Base-by-base conservation (phyloP, 179 eudicot genomes). In the Sideroxylon spinosum region DNA sequence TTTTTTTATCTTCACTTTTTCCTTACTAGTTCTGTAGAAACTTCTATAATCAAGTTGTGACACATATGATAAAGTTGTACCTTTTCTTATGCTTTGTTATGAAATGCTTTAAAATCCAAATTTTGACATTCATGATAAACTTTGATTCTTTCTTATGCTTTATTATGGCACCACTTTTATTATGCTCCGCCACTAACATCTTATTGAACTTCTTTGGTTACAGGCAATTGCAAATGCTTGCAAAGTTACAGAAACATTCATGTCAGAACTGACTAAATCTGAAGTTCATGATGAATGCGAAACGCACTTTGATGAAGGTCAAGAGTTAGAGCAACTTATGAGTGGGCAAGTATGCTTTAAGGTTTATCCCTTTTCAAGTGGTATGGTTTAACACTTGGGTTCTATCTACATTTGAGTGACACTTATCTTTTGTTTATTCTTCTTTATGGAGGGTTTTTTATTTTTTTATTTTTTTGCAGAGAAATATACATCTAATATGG, bases 291-390 rank as follows among this genome's bases (percentile, higher is more conserved):
- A 83, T 14, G 91, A 86, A 79, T 80, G 73, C 76, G 92, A 89
- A 84, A 80, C 65, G 71, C 59, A 79, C 29, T 94, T 85, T 78
- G 73, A 76, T 78, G 97, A 94, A 87, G 94, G 90, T 81, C 88
- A 93, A 78, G 93, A 94, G 81, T 79, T 94, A 76, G 88, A 93
- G 82, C 98, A 94, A 80, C 96, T 94, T 81, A 84, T 94, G 75
- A 75, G 83, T 77, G 98, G 98, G 57, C 53, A 88, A 76, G 87
- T 94, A 82, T 87, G 90, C 82, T 91, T 91, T 60, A 94, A 94
- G 86, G 87, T 89, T 74, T 94, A 93, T 88, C 80, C 91, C 72
- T 89, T 89, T 86, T 82, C 90, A 72, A 78, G 84, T 81, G 97
- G 98, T 93, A 88, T 75, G 91, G 61, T 83, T 77, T 80, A 60